phyloP scores from a whole-genome alignment of 371 early-diverging fungal species.

The Syncephalastrum sp. region DNA sequence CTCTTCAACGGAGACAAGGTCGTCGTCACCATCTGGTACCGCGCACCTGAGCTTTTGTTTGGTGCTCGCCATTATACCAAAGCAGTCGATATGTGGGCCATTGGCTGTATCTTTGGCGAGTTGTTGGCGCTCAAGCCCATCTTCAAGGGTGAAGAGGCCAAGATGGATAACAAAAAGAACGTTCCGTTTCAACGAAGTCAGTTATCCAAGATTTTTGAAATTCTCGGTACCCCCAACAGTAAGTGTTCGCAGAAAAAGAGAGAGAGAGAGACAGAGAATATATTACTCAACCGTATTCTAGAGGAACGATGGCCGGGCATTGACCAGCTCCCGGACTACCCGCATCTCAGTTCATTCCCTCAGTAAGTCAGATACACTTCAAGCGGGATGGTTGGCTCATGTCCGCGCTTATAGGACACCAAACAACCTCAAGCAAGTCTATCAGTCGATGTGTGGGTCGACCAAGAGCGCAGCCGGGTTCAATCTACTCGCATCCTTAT shows the following conservation, averaged over 20 bases:
- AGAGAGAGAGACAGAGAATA: not conserved
- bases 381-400: not conserved
- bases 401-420: conserved; percentile 32
- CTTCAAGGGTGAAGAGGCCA: conserved; percentile 94
- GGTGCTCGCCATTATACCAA: conserved; percentile 91
- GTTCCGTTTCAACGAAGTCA: conserved; percentile 92
- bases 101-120: conserved; percentile 96
- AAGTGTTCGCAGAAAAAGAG: conserved; percentile 63
- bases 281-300: conserved; percentile 18
- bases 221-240: conserved; percentile 87
- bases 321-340: conserved; percentile 73
- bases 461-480: conserved; percentile 65
- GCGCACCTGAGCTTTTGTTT: conserved; percentile 94
- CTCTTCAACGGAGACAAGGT: conserved; percentile 89
- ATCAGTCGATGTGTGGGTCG: conserved; percentile 41
- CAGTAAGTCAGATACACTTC: conserved; percentile 41
- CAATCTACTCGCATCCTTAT: conserved; percentile 74
- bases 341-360: conserved; percentile 52
- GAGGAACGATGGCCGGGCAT: conserved; percentile 80
- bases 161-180: conserved; percentile 84
- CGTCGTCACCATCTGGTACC: conserved; percentile 98
- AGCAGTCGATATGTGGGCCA: conserved; percentile 94
- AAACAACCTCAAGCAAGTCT: conserved; percentile 44
- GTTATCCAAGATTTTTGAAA: conserved; percentile 85
- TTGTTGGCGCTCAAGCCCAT: conserved; percentile 84